Percentiles rank a stretch among this genome's conserved stretches.
phyloP scores from a whole-genome alignment of 768 basidiomycete genomes.

The Boletus rex-veris region DNA sequence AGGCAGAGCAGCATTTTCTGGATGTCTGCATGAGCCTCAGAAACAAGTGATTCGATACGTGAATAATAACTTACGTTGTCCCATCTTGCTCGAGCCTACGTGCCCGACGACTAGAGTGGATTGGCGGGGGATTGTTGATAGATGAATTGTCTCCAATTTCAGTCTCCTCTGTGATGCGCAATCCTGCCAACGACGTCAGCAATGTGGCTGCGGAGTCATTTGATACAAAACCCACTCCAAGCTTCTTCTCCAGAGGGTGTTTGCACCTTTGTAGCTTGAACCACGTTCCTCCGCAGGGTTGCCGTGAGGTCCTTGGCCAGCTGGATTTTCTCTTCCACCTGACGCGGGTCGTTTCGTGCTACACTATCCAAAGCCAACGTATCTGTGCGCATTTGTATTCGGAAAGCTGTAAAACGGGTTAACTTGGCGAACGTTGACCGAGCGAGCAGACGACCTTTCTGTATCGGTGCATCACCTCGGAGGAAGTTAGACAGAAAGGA shows the following conservation, averaged over 20 bases:
- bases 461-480: conserved; percentile 55
- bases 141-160: conserved; percentile 85
- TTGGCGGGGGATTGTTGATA: conserved; percentile 56
- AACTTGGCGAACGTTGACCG: not conserved
- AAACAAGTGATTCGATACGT: conserved; percentile 29
- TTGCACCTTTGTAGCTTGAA: conserved; percentile 63
- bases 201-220: not conserved
- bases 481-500: not conserved
- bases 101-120: conserved; percentile 46
- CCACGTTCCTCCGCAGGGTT: conserved; percentile 77
- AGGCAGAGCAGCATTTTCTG: conserved; percentile 33
- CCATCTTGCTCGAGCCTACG: conserved; percentile 42
- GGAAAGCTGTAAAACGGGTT: conserved; percentile 54
- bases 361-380: conserved; percentile 38
- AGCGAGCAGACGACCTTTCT: conserved; percentile 38
- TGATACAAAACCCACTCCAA: conserved; percentile 48
- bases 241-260: conserved; percentile 39
- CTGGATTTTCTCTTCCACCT: conserved; percentile 52
- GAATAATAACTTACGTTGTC: conserved; percentile 23
- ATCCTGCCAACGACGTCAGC: conserved; percentile 39
- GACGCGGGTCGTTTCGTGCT: conserved; percentile 41
- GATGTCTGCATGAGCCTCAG: conserved; percentile 26
- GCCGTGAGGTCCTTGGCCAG: conserved; percentile 69
- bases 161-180: conserved; percentile 74
- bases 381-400: conserved; percentile 61